phyloP scores from a whole-genome alignment of 1,139 yeast species.

The Hemisphaericaspora xylofermentans region DNA sequence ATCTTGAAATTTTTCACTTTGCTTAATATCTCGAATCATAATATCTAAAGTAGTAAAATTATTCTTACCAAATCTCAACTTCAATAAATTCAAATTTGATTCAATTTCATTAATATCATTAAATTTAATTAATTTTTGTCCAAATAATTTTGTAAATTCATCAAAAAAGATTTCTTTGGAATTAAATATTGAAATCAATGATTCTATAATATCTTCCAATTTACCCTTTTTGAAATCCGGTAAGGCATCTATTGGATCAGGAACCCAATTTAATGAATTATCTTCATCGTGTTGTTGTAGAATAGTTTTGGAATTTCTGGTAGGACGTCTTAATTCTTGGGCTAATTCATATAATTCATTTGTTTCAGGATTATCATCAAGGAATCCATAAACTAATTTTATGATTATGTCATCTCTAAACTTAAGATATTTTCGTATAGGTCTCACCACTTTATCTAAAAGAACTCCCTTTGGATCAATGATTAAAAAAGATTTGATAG shows the following conservation, averaged over 20 bases:
- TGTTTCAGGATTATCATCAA: conserved; percentile 47
- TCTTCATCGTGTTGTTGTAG: neutral
- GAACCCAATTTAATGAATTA: conserved; percentile 60
- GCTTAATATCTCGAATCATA: conserved; percentile 77
- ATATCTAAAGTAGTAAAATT: conserved; percentile 74
- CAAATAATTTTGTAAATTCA: conserved; percentile 68
- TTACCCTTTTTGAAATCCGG: conserved; percentile 76
- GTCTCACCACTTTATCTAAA: conserved; percentile 73
- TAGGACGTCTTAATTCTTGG: conserved; percentile 39
- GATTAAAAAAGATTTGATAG: conserved; percentile 68
- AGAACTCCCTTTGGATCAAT: conserved; percentile 90
- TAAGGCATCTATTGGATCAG: conserved; percentile 91
- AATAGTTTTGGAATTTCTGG: neutral
- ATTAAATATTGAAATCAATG: conserved; percentile 74
- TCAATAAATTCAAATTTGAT: conserved; percentile 52
- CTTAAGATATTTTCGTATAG: conserved; percentile 65
- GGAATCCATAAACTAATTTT: conserved; percentile 68
- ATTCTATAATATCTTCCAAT: conserved; percentile 67
- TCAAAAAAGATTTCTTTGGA: conserved; percentile 70
- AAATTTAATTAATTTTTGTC: conserved; percentile 55
- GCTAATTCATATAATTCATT: conserved; percentile 52
- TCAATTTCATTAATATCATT: conserved; percentile 45
- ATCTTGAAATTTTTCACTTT: conserved; percentile 33
- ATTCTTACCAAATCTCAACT: conserved; percentile 63
- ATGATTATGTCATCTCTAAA: conserved; percentile 73